Evolutionary conservation across 768 basidiomycete species (phyloP).

Genomic region (Collybiopsis luxurians): DNA sequence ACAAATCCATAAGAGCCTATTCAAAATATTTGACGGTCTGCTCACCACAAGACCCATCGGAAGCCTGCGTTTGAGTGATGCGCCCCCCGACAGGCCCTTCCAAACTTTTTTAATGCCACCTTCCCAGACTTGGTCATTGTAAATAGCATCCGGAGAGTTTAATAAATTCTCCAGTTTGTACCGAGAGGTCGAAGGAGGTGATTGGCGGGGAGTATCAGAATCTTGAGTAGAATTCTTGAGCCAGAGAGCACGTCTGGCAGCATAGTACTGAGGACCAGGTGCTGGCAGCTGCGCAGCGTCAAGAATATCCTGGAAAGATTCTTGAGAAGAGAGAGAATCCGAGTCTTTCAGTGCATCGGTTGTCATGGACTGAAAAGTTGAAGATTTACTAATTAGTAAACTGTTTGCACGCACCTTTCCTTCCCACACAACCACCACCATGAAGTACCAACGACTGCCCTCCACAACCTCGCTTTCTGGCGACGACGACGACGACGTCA

Average conservation of each 20-base stretch:
- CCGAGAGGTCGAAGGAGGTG: slow-evolving; percentile 33
- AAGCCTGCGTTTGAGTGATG: slow-evolving; percentile 53
- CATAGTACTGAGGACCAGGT: slow-evolving; percentile 64
- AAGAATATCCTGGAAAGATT: slow-evolving; percentile 39
- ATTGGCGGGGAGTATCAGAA: slow-evolving; percentile 14
- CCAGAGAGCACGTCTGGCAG: slow-evolving; percentile 65
- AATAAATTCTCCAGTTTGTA: slow-evolving; percentile 53
- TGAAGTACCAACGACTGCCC: slow-evolving; percentile 57
- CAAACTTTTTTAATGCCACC: slow-evolving; percentile 60
- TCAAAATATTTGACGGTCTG: slow-evolving; percentile 10
- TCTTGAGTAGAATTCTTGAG: slow-evolving; percentile 30
- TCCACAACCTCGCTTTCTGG: slow-evolving; percentile 80
- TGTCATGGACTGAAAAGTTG: background rate
- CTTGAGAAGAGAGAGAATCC: slow-evolving; percentile 9
- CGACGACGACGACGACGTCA: slow-evolving; percentile 62
- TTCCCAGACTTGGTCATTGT: slow-evolving; percentile 54
- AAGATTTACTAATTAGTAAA: background rate
- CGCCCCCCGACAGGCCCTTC: slow-evolving; percentile 59
- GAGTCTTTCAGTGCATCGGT: slow-evolving; percentile 10
- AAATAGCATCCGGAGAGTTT: slow-evolving; percentile 39
- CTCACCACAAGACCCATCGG: slow-evolving; percentile 65
- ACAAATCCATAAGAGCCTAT: background rate
- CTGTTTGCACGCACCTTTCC: slow-evolving; percentile 10
- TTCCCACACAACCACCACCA: slow-evolving; percentile 21
- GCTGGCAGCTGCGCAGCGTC: slow-evolving; percentile 44